Evolutionary conservation across 768 basidiomycete genomes (phyloP), one percentile per base, ranked within the genome.

Genomic region (Paxillus rubicundulus): DNA sequence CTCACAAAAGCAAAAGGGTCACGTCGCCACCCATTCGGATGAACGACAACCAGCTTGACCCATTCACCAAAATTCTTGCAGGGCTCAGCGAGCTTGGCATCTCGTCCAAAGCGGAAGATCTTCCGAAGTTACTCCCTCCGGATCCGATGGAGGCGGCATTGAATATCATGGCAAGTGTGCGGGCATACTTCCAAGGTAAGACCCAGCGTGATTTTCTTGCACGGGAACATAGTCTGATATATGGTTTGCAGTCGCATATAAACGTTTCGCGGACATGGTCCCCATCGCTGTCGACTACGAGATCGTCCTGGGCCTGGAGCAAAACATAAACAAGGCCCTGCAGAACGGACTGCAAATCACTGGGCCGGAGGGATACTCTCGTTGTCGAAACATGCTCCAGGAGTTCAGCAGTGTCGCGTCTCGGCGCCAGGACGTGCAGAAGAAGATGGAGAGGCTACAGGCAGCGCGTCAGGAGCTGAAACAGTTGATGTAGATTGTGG

Each of bases 121-220:
- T 87, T 0, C 57, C 75, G 0, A 82, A 74, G 57, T 59, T 87
- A 0, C 70, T 83, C 3, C 76, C 79, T 0, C 51, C 72, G 0
- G 83, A 86, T 53, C 68, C 68, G 2, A 77, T 75, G 72, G 83
- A 82, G 34, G 74, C 78, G 0, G 82, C 82, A 0, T 57, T 89
- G 16, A 58, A 67, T 4, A 85, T 89, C 59, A 88, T 89, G 85
- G 84, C 85, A 0, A 78, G 82, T 50, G 84, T 87, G 1, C 74
- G 85, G 5, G 86, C 83, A 0, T 88, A 89, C 57, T 89, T 88
- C 65, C 84, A 88, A 75, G 87, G 88, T 86, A 59, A n/a, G 28
- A 41, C 33, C 37, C n/a, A 32, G 27, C 7, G 28, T 10, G 2
- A 40, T 8, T 9, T 24, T 8, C 3, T 4, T 5, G 3, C 28